Evolutionary conservation across 148 eudicot species (phyloP), one percentile per base, ranked within the genome.

Genomic region (Limonium bicolor): DNA sequence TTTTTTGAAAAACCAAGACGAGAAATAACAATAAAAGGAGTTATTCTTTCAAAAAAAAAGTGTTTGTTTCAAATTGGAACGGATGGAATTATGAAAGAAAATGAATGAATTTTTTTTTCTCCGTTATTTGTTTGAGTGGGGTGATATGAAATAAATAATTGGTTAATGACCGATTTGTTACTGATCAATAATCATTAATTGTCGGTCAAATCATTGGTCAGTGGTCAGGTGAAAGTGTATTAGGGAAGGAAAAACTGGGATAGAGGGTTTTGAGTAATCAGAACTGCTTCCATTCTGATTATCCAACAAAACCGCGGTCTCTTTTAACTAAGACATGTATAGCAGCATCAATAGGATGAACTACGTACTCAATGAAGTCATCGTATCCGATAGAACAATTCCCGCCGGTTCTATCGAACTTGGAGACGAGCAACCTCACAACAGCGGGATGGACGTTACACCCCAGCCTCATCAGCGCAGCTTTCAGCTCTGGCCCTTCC

Each of bases 41-140:
- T 13, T 19, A 7, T 8, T 52, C 79, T 1, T 80, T 72, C 96
- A 79, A 90, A 6, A 88, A 79, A 69, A 88, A 88, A 48, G 69
- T 71, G 66, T 88, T 94, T n/a, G n/a, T n/a, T n/a, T n/a, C n/a
- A n/a, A n/a, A n/a, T n/a, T n/a, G n/a, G n/a, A n/a, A n/a, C n/a
- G n/a, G n/a, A n/a, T n/a, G n/a, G n/a, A n/a, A n/a, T n/a, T n/a
- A n/a, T n/a, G n/a, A n/a, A n/a, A n/a, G n/a, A n/a, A n/a, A n/a
- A n/a, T n/a, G n/a, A n/a, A n/a, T n/a, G n/a, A n/a, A n/a, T n/a
- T n/a, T n/a, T n/a, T n/a, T n/a, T n/a, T n/a, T n/a, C n/a, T n/a
- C n/a, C n/a, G n/a, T n/a, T n/a, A n/a, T n/a, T n/a, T n/a, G n/a
- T n/a, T n/a, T n/a, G n/a, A n/a, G n/a, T n/a, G n/a, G n/a, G n/a